These are phyloP conservation scores for Arabis alpina DNA, from an alignment of 345 rosid genomes.

Conservation along the genomic window DNA sequence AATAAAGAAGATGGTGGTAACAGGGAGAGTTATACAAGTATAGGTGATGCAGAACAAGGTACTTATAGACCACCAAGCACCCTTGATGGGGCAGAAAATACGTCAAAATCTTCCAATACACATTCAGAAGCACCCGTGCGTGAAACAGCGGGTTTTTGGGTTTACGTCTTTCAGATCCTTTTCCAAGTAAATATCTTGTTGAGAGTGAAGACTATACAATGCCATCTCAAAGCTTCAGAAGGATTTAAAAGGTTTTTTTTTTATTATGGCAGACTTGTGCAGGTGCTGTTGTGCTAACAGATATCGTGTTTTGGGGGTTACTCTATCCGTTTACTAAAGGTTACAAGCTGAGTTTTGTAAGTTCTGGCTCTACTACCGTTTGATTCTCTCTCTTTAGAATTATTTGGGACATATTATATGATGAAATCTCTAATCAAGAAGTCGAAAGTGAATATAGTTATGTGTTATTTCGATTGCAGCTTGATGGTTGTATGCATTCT, in stretches of 20 bases:
- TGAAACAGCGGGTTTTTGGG: conserved; percentile 57
- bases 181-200: conserved; percentile 60
- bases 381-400: background rate
- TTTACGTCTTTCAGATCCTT: conserved; percentile 64
- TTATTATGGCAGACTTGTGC: conserved; percentile 59
- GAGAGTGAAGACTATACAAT: conserved; percentile 24
- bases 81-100: conserved; percentile 33
- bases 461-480: conserved; percentile 54
- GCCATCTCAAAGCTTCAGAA: conserved; percentile 10
- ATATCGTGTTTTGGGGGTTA: conserved; percentile 80
- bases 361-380: conserved; percentile 39
- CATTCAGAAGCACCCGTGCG: conserved; percentile 39
- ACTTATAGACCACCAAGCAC: conserved; percentile 59
- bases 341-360: conserved; percentile 66
- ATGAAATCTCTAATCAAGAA: background rate
- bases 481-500: conserved; percentile 81
- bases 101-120: conserved; percentile 43
- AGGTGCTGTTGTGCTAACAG: conserved; percentile 90
- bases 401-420: conserved; percentile 2
- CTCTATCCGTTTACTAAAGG: conserved; percentile 69
- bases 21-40: conserved; percentile 34
- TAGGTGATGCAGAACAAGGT: conserved; percentile 52
- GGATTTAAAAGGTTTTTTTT: background rate
- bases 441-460: background rate
- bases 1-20: conserved; percentile 40